Conservation (phyloP, 2,329 filamentous ascomycete species). For the Podosphaera aphanis region DNA sequence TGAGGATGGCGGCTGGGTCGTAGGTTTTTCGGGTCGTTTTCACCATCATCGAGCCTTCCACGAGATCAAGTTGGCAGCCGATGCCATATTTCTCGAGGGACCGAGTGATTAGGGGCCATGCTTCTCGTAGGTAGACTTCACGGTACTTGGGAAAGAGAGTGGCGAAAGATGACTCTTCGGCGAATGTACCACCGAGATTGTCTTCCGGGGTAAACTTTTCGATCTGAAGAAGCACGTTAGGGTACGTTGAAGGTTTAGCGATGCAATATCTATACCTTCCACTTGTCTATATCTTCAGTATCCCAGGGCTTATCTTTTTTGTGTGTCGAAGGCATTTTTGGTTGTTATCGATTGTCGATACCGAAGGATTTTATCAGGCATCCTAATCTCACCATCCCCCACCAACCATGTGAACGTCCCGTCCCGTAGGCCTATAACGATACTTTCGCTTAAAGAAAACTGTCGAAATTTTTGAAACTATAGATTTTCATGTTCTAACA, state of each 20-base stretch:
- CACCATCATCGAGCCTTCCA: slow-evolving; percentile 90
- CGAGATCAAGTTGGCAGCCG: slow-evolving; percentile 75
- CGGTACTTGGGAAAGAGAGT: slow-evolving; percentile 89
- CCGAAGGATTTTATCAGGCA: too few species aligned
- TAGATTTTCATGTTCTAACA: too few species aligned
- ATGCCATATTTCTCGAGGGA: slow-evolving; percentile 72
- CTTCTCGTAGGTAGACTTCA: slow-evolving; percentile 77
- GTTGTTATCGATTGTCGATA: too few species aligned
- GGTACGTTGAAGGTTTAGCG: neutral
- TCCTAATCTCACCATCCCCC: too few species aligned
- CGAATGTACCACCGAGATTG: slow-evolving; percentile 66
- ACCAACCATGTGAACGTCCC: too few species aligned
- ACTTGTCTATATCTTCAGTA: slow-evolving; percentile 91
- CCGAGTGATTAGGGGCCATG: slow-evolving; percentile 78
- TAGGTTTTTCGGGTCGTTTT: slow-evolving; percentile 82
- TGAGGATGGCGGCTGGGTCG: slow-evolving; percentile 80
- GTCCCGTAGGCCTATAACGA: too few species aligned
- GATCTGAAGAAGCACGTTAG: slow-evolving; percentile 23
- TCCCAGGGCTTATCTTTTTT: slow-evolving; percentile 87
- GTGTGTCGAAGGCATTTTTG: slow-evolving; percentile 62
- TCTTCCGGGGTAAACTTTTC: slow-evolving; percentile 69
- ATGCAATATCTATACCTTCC: slow-evolving; percentile 34
- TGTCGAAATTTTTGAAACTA: too few species aligned
- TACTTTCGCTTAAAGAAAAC: too few species aligned
- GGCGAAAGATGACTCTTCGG: slow-evolving; percentile 77